These are phyloP conservation scores for Microcyclospora tardicrescens DNA, from an alignment of 2,329 filamentous ascomycete species.

Conservation along the genomic window DNA sequence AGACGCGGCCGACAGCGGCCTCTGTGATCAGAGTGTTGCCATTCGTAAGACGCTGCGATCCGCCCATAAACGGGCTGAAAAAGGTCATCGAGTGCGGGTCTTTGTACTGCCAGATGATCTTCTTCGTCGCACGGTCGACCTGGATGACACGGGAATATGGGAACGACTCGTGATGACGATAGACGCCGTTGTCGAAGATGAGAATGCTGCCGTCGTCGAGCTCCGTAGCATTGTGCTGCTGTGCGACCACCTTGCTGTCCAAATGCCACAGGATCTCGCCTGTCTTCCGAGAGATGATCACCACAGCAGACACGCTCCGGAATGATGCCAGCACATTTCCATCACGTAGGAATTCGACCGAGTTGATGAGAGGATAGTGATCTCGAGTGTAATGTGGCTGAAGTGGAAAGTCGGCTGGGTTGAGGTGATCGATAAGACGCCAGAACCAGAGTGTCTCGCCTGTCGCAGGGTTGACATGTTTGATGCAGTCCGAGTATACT, in stretches of 20 bases:
- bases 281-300: slow-evolving; percentile 30
- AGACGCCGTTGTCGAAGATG: slow-evolving; percentile 36
- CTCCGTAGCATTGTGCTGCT: slow-evolving; percentile 34
- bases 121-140: slow-evolving; percentile 26
- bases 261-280: slow-evolving; percentile 33
- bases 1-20: slow-evolving; percentile 31
- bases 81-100: slow-evolving; percentile 29
- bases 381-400: slow-evolving; percentile 29
- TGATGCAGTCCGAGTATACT: slow-evolving; percentile 32
- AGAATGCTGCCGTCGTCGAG: slow-evolving; percentile 31
- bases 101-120: slow-evolving; percentile 33
- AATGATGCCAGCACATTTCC: slow-evolving; percentile 14
- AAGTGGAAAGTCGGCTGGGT: slow-evolving; percentile 26
- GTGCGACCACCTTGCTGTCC: slow-evolving; percentile 27
- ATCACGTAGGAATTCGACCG: slow-evolving; percentile 27
- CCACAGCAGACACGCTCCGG: slow-evolving; percentile 29
- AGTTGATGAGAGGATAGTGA: slow-evolving; percentile 36
- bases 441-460: slow-evolving; percentile 32
- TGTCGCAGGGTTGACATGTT: slow-evolving; percentile 25
- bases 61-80: slow-evolving; percentile 37
- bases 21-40: slow-evolving; percentile 34
- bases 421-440: slow-evolving; percentile 31
- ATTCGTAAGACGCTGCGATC: slow-evolving; percentile 29
- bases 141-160: slow-evolving; percentile 33
- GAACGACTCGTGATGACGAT: slow-evolving; percentile 27